Base-by-base conservation (phyloP, 805 yeast species). In the Saccharomyces kudriavzevii region DNA sequence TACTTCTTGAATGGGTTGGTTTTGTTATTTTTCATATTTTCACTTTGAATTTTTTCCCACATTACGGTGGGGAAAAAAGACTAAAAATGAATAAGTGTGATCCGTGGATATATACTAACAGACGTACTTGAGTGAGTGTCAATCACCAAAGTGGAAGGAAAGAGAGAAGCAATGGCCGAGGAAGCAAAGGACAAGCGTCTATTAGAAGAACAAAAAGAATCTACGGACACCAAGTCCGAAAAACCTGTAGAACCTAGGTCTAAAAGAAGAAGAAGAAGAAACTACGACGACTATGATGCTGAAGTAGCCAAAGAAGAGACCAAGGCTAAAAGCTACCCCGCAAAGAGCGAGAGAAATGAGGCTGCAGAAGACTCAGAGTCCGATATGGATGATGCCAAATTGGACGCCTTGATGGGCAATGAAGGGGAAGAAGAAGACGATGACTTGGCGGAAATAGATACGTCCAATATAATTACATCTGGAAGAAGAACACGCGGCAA, bases 401-500 rank as follows among this genome's bases (percentile, higher is more conserved):
- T 77, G 48, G 75, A 78, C 45, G 72, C 77, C 51, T 50, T 70
- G 45, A 68, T 69, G 53, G 78, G 71, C 29, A 81, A 74, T 30
- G 84, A 77, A 35, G 89, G 81, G 22, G 88, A 82, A 14, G 89
- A 81, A 6, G 90, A 82, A 25, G 94, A 87, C 35, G 96, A 87
- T 61, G 92, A 86, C 62, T 74, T 89, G 58, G 77, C 78, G 35
- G 96, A 86, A 70, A 87, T 90, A 60, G 96, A 88, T 65, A 76
- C 85, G 43, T 74, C 89, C 43, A 91, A 90, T 71, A 89, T 90
- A 67, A 89, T 89, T 59, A 77, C 85, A n/a, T 73, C 81, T 17
- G 94, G 95, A 13, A 79, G 96, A 71, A 87, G 97, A 75, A 90
- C 97, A 6, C 81, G 97, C 60, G 96, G 97, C 14, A 86, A 84